Percentiles rank a stretch among this genome's conserved stretches.
Evolutionary conservation across 352 stramenopile species (phyloP).

Genomic region (Phytophthora cajani): DNA sequence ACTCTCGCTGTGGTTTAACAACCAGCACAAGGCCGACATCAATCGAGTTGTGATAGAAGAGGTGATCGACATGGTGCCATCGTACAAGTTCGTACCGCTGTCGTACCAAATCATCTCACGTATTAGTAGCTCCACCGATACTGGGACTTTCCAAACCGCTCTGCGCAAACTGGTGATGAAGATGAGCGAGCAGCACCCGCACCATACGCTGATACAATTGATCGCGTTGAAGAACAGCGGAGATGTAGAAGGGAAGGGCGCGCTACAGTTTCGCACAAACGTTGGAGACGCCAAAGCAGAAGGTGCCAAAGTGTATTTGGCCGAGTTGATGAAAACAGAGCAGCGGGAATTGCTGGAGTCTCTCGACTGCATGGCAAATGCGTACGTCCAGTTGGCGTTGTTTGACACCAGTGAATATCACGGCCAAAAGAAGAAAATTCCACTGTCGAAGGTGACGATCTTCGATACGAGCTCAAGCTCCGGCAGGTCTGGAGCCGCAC

Average conservation of each 20-base stretch:
- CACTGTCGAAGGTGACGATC: constrained; percentile 67
- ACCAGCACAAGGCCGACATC: constrained; percentile 74
- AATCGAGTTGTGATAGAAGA: constrained; percentile 86
- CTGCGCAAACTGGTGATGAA: constrained; percentile 91
- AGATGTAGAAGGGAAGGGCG: constrained; percentile 85
- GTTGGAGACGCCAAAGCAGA: constrained; percentile 82
- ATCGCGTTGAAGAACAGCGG: constrained; percentile 95
- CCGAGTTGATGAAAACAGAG: constrained; percentile 58
- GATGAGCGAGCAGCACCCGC: constrained; percentile 95
- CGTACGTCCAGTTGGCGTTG: constrained; percentile 83
- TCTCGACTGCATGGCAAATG: constrained; percentile 73
- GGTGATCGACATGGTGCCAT: constrained; percentile 87
- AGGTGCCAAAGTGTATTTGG: constrained; percentile 64
- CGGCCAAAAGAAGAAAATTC: constrained; percentile 75
- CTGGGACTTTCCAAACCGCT: constrained; percentile 79
- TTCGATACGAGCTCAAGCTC: constrained; percentile 38
- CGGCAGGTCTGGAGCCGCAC: constrained; percentile 22
- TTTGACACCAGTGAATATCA: constrained; percentile 85
- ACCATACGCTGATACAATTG: constrained; percentile 96
- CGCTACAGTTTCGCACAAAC: constrained; percentile 79
- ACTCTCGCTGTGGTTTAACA: constrained; percentile 95
- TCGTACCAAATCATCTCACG: constrained; percentile 98
- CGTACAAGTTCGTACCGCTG: constrained; percentile 96
- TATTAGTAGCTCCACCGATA: constrained; percentile 68
- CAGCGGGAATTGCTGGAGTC: constrained; percentile 73